Conservation (phyloP, 352 stramenopile species). For the Phytophthora capsici region DNA sequence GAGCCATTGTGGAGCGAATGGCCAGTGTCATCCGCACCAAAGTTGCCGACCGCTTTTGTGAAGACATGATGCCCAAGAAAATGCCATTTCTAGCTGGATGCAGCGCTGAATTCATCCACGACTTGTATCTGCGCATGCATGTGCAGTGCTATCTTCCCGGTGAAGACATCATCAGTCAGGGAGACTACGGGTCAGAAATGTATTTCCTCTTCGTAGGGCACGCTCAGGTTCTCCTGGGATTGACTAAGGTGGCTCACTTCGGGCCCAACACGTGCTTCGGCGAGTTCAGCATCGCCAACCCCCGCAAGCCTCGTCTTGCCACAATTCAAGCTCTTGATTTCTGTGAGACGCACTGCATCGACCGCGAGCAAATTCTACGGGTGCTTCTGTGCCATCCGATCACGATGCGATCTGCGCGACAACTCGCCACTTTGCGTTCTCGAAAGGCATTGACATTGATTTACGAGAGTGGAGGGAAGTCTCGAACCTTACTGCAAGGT, state of each 20-base stretch:
- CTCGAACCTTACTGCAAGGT: constrained; percentile 64
- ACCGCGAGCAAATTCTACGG: constrained; percentile 54
- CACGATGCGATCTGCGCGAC: constrained; percentile 62
- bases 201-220: constrained; percentile 84
- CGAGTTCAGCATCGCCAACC: constrained; percentile 84
- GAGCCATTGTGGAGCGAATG: constrained; percentile 71
- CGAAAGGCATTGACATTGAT: constrained; percentile 64
- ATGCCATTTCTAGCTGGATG: constrained; percentile 79
- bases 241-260: constrained; percentile 67
- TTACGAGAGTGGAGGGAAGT: constrained; percentile 64
- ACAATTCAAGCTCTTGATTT: constrained; percentile 84
- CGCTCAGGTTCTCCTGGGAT: constrained; percentile 73
- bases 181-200: constrained; percentile 85
- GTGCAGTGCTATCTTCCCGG: constrained; percentile 77
- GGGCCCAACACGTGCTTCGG: constrained; percentile 80
- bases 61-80: constrained; percentile 70
- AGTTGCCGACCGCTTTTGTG: constrained; percentile 74
- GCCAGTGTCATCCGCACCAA: constrained; percentile 74
- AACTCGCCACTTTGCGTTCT: constrained; percentile 57
- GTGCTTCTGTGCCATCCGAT: constrained; percentile 63
- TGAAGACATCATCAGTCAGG: constrained; percentile 80
- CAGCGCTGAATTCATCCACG: constrained; percentile 81
- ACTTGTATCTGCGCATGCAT: constrained; percentile 78
- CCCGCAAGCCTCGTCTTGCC: constrained; percentile 63
- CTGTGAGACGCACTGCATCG: constrained; percentile 76